Conservation (phyloP, 2,329 filamentous ascomycete species). For the Penicillium sp. region DNA sequence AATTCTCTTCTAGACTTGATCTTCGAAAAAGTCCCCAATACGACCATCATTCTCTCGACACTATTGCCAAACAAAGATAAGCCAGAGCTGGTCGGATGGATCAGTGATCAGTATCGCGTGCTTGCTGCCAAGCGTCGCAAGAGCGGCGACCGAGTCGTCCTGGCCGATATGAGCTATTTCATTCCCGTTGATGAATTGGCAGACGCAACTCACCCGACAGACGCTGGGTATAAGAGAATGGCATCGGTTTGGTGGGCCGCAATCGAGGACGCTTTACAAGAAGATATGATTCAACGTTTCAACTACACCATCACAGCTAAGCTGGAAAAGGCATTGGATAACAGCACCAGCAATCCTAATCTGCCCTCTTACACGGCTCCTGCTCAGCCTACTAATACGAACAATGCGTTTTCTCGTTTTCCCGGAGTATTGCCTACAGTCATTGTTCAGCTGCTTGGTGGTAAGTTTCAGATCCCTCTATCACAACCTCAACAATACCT, state of each 20-base stretch:
- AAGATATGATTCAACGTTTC: conserved; percentile 14
- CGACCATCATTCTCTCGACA: conserved; percentile 36
- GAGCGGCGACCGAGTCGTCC: conserved; percentile 20
- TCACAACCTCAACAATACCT: not conserved
- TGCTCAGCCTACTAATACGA: conserved; percentile 4
- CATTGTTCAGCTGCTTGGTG: not conserved
- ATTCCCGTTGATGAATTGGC: conserved; percentile 18
- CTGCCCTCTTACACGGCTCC: conserved; percentile 7
- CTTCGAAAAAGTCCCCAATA: conserved; percentile 22
- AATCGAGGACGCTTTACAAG: conserved; percentile 16
- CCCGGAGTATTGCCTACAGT: not conserved
- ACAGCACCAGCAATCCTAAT: conserved; percentile 8
- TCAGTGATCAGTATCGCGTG: conserved; percentile 28
- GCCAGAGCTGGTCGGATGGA: conserved; percentile 2
- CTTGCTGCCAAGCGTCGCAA: conserved; percentile 23
- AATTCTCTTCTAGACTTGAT: conserved; percentile 25
- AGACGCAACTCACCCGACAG: conserved; percentile 26
- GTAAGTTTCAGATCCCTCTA: not conserved
- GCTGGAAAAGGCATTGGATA: conserved; percentile 6
- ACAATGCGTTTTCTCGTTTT: not conserved
- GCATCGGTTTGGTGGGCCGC: conserved; percentile 30
- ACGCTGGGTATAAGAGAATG: conserved; percentile 28
- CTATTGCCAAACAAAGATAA: conserved; percentile 25
- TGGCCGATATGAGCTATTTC: conserved; percentile 29
- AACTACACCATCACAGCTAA: conserved; percentile 3